phyloP scores from a whole-genome alignment of 257 asterid genomes.

The Jacaranda mimosifolia region DNA sequence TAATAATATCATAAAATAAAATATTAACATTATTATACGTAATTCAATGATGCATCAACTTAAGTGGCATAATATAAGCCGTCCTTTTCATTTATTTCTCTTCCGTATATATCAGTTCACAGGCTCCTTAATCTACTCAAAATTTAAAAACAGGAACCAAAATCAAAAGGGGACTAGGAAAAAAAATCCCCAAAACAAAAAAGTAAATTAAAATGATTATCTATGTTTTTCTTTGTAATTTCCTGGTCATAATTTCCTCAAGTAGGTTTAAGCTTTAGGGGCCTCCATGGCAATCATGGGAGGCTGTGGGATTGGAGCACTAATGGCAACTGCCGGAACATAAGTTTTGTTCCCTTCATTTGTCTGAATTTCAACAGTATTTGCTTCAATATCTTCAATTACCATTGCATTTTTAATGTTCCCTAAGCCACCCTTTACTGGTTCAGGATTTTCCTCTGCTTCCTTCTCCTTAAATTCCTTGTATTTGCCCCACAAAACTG shows the following conservation, averaged over 20 bases:
- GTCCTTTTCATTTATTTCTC: constrained; percentile 30
- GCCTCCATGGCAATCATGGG: constrained; percentile 57
- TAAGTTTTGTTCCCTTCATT: constrained; percentile 28
- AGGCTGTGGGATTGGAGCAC: constrained; percentile 49
- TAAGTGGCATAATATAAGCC: no score
- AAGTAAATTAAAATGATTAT: neutral
- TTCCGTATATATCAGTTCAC: constrained; percentile 23
- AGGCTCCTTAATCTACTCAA: constrained; percentile 12
- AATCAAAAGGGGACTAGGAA: neutral
- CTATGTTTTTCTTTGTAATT: neutral
- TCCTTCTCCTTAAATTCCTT: constrained; percentile 55
- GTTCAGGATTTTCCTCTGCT: constrained; percentile 44
- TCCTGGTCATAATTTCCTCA: neutral
- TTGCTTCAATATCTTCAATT: constrained; percentile 65
- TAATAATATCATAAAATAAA: no score
- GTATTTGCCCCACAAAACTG: constrained; percentile 69
- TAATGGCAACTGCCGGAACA: constrained; percentile 41
- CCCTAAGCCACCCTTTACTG: constrained; percentile 24
- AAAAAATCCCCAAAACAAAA: neutral
- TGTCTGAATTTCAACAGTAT: constrained; percentile 44
- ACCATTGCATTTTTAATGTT: constrained; percentile 32
- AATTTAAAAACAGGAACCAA: neutral
- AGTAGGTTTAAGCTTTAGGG: constrained; percentile 39
- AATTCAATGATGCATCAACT: no score
- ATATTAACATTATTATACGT: no score